Evolutionary conservation across 306 rosid genomes (phyloP), one percentile per base, ranked within the genome.

Genomic region (Cyamopsis tetragonoloba): DNA sequence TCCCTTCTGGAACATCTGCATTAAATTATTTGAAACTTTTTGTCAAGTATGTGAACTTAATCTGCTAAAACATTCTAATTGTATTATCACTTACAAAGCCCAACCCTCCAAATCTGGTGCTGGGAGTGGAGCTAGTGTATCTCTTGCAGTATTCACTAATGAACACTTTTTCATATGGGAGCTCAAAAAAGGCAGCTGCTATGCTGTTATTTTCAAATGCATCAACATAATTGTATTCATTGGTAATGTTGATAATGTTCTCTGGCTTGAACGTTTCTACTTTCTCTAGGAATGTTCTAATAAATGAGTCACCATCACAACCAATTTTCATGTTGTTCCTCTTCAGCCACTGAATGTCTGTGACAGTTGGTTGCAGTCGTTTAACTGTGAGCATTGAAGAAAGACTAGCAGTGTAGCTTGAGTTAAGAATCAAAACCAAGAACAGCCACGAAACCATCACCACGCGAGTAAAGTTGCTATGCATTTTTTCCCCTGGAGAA

Each of bases 1-100:
- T 7, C 96, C 96, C 72, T 80, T 85, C 58, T 83, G 88, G 72
- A 89, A 87, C 47, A 71, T 85, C 96, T 89, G 88, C 76, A 75
- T 20, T 34, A 74, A 15, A 22, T 68, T 4, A 20, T 65, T 47
- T 28, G 2, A 64, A 46, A 17, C 5, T 2, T n/a, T 6, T 10
- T 64, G 11, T 65, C 58, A 65, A n/a, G n/a, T n/a, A n/a, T n/a
- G n/a, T n/a, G n/a, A n/a, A n/a, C n/a, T n/a, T n/a, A n/a, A n/a
- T n/a, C n/a, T n/a, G n/a, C n/a, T n/a, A n/a, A n/a, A n/a, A n/a
- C n/a, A n/a, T n/a, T 35, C 11, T 22, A 61, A 60, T 34, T 23
- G 43, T 26, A 24, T 0, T 42, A 35, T 20, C 42, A 79, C 95
- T 89, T 49, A 89, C 95, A 83, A 87, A 89, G 42, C 86, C 87